These are phyloP conservation scores for Podaxis rugospora DNA, from an alignment of 768 basidiomycete genomes.

Conservation along the genomic window DNA sequence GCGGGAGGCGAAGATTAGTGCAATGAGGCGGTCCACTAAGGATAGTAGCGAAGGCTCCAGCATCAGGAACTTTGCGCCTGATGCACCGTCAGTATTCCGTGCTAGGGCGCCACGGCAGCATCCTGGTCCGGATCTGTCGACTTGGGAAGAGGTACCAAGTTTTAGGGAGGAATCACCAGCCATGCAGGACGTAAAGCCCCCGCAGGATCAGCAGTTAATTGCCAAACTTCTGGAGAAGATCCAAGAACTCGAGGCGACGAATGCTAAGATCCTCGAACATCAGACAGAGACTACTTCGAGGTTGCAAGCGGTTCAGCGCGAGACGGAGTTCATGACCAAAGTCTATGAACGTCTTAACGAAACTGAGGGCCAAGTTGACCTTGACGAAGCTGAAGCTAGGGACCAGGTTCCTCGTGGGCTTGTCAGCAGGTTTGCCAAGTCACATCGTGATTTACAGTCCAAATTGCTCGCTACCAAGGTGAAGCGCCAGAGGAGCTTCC, in stretches of 20 bases:
- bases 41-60: constrained; percentile 25
- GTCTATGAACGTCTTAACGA: constrained; percentile 64
- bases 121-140: constrained; percentile 13
- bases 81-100: constrained; percentile 35
- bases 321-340: constrained; percentile 64
- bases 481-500: constrained; percentile 7
- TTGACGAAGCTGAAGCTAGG: constrained; percentile 15
- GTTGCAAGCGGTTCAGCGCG: constrained; percentile 65
- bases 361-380: constrained; percentile 41
- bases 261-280: constrained; percentile 58
- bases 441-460: constrained; percentile 20
- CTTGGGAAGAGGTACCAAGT: constrained; percentile 8
- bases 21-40: constrained; percentile 38
- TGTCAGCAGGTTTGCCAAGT: not conserved
- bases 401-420: constrained; percentile 12
- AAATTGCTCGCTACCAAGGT: constrained; percentile 14
- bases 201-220: constrained; percentile 54
- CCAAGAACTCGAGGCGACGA: constrained; percentile 71
- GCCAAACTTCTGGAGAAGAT: constrained; percentile 71
- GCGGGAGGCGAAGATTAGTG: constrained; percentile 50
- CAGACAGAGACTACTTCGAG: constrained; percentile 59
- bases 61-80: constrained; percentile 60
- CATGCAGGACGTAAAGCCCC: constrained; percentile 19
- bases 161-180: not conserved
- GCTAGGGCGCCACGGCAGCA: constrained; percentile 7